These are phyloP conservation scores for Calonectria fujianensis DNA, from an alignment of 2,329 filamentous ascomycete species.

Conservation along the genomic window DNA sequence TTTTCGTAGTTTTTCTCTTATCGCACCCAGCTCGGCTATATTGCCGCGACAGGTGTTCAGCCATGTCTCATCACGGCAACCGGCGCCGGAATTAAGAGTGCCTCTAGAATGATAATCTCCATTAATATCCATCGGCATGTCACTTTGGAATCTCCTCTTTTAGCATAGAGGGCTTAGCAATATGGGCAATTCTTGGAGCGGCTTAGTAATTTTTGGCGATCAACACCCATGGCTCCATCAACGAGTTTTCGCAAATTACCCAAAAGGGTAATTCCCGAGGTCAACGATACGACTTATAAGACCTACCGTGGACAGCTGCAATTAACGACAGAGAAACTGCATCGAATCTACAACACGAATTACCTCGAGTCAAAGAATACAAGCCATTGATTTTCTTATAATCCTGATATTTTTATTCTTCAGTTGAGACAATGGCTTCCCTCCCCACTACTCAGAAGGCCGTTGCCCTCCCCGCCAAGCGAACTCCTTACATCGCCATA, in stretches of 20 bases:
- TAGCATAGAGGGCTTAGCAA: constrained; percentile 2
- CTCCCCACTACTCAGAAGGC: constrained; percentile 79
- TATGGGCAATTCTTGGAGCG: not conserved
- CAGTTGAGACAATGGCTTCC: constrained; percentile 46
- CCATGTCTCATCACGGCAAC: not conserved
- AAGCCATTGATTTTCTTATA: not conserved
- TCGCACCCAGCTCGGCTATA: not conserved
- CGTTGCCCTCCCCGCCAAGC: constrained; percentile 73
- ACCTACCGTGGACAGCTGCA: not conserved
- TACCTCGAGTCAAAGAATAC: not conserved
- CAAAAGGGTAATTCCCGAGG: not conserved
- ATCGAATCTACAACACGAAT: not conserved
- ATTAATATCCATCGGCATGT: not conserved
- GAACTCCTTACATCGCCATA: constrained; percentile 72
- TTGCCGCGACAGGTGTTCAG: constrained; percentile 1
- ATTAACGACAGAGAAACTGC: not conserved
- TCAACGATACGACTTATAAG: constrained; percentile 5
- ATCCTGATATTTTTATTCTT: not conserved
- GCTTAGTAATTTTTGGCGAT: constrained; percentile 16
- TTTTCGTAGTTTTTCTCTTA: not conserved
- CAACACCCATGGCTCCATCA: not conserved
- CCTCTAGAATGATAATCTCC: too few relatives aligned
- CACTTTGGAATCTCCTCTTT: not conserved
- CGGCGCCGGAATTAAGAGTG: not conserved
- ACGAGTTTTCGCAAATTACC: constrained; percentile 10